Conservation (phyloP, 345 rosid genomes). For the Camelina hispida region DNA sequence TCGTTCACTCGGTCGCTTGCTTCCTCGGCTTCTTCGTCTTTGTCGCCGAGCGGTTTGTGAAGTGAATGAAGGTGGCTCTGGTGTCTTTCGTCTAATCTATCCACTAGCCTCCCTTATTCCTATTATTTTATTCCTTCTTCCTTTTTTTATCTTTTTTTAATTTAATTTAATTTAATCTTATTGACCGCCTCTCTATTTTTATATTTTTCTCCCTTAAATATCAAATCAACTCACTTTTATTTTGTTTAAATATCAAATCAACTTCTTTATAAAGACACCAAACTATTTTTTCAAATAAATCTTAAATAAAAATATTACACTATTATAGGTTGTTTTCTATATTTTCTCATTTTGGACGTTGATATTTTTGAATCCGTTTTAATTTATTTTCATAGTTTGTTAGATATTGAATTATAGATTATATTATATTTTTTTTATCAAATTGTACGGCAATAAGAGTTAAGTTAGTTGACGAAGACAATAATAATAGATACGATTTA, state of each 20-base stretch:
- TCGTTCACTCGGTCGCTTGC: background rate
- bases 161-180: background rate
- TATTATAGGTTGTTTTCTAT: background rate
- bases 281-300: background rate
- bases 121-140: conserved; percentile 9
- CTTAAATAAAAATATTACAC: too few relatives aligned
- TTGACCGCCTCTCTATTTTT: conserved; percentile 34
- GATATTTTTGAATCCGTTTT: background rate
- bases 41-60: conserved; percentile 50
- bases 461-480: conserved; percentile 17
- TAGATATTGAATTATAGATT: background rate
- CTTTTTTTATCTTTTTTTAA: too few relatives aligned
- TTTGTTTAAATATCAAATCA: conserved; percentile 21
- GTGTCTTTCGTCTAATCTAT: conserved; percentile 39
- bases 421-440: background rate
- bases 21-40: conserved; percentile 45
- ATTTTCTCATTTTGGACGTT: background rate
- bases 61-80: conserved; percentile 47
- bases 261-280: background rate
- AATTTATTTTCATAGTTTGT: background rate
- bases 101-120: conserved; percentile 43
- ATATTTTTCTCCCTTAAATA: background rate
- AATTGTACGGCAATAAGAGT: background rate
- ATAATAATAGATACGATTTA: conserved; percentile 11
- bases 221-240: background rate